phyloP scores from a whole-genome alignment of 495 filamentous ascomycete species.

The Parathielavia appendiculata region DNA sequence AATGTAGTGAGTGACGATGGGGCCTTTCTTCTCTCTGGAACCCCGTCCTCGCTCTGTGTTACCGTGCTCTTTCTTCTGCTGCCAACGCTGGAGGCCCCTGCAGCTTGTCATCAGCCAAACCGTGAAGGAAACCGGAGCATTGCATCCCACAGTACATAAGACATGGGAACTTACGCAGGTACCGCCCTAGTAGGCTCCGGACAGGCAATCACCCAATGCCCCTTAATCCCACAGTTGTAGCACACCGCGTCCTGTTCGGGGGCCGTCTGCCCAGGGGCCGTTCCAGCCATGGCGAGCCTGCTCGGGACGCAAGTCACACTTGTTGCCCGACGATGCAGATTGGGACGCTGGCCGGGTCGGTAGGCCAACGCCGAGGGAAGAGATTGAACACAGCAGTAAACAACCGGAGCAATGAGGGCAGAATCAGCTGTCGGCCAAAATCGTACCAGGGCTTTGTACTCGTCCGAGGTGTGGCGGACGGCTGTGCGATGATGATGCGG shows the following conservation, averaged over 20 bases:
- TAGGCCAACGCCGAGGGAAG: no score
- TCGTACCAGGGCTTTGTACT: no score
- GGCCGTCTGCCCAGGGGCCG: constrained; percentile 34
- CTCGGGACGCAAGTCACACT: background rate
- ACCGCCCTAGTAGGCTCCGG: constrained; percentile 45
- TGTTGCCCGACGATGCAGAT: background rate
- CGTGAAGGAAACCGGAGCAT: background rate
- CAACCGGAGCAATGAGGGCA: no score
- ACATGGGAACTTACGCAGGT: constrained; percentile 52
- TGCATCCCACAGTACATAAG: background rate
- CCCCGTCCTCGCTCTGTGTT: constrained; percentile 28
- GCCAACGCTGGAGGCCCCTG: constrained; percentile 39
- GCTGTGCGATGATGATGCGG: no score
- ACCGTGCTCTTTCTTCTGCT: constrained; percentile 37
- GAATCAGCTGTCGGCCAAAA: no score
- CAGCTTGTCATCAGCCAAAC: constrained; percentile 17
- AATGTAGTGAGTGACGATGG: constrained; percentile 42
- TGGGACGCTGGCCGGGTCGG: no score
- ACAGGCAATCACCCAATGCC: constrained; percentile 48
- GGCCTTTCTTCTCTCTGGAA: constrained; percentile 34
- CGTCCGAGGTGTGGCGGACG: no score
- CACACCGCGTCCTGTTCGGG: constrained; percentile 38
- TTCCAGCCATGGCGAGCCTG: constrained; percentile 27
- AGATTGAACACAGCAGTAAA: no score
- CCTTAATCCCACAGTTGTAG: constrained; percentile 48